These are phyloP conservation scores for Serendipita sp. DNA, from an alignment of 768 basidiomycete species.

Conservation along the genomic window DNA sequence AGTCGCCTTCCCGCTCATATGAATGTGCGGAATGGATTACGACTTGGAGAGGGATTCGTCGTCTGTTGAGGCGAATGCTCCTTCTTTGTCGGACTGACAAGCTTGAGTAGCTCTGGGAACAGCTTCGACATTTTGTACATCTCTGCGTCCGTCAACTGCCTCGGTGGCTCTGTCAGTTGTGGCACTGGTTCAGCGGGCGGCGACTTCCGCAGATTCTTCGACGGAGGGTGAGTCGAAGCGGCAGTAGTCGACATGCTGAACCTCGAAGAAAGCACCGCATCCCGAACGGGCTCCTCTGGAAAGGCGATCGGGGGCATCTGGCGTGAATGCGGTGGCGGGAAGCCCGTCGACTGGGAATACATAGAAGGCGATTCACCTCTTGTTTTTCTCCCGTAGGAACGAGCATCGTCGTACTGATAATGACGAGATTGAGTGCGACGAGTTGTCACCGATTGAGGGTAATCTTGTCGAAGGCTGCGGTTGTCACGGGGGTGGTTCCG, in stretches of 20 bases:
- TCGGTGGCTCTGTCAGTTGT: neutral
- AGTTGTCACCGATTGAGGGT: neutral
- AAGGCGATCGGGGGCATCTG: neutral
- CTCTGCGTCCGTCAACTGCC: conserved; percentile 4
- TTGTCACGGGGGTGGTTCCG: neutral
- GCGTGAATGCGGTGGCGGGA: neutral
- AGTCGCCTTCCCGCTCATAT: neutral
- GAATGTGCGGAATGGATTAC: neutral
- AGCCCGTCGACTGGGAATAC: neutral
- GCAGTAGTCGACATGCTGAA: conserved; percentile 7
- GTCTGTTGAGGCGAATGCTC: neutral
- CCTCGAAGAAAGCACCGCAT: conserved; percentile 1
- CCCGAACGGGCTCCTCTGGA: neutral
- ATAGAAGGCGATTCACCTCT: neutral
- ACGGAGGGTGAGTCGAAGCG: conserved; percentile 1
- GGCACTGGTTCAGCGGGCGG: neutral
- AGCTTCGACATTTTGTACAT: conserved; percentile 5
- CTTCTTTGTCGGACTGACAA: conserved; percentile 5
- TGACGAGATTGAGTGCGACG: neutral
- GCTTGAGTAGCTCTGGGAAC: neutral
- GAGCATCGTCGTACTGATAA: neutral
- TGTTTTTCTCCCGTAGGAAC: neutral
- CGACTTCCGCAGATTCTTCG: neutral
- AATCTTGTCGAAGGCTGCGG: neutral
- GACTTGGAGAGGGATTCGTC: neutral